Percentiles rank a stretch among this genome's conserved stretches.
These are phyloP conservation scores for Plenodomus lindquistii DNA, from an alignment of 2,329 filamentous ascomycete species.

Conservation along the genomic window DNA sequence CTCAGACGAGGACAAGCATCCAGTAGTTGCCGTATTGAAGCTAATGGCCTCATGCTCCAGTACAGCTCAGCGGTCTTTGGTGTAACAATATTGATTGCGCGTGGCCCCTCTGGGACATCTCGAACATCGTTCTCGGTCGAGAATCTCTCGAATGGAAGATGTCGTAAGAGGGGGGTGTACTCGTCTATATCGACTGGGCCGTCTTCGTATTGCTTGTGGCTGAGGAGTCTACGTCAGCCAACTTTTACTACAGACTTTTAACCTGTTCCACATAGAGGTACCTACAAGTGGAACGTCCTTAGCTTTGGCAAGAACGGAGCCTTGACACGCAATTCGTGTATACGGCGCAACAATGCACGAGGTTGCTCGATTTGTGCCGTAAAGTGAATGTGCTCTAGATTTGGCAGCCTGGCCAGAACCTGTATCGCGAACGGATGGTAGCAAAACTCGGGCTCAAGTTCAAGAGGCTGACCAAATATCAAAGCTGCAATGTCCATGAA, in stretches of 20 bases:
- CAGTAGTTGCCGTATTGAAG: conserved; percentile 2
- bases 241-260: background rate
- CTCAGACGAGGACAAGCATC: background rate
- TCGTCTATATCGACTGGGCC: conserved; percentile 3
- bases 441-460: conserved; percentile 6
- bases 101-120: background rate
- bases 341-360: conserved; percentile 2
- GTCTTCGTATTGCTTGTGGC: conserved; percentile 7
- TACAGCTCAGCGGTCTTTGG: background rate
- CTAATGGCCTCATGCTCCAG: conserved; percentile 3
- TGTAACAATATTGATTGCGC: background rate
- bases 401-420: conserved; percentile 6
- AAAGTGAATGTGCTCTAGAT: conserved; percentile 2
- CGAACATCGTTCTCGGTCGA: conserved; percentile 1
- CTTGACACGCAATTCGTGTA: conserved; percentile 5
- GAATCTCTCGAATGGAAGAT: conserved; percentile 5
- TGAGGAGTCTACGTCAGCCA: background rate
- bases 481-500: background rate
- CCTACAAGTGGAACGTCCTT: conserved; percentile 10
- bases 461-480: background rate
- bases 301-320: conserved; percentile 1
- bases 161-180: conserved; percentile 5
- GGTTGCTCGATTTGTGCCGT: conserved; percentile 6
- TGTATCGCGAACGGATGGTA: conserved; percentile 5
- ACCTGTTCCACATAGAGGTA: background rate